Conservation (phyloP, 2,329 filamentous ascomycete genomes). For the Cadophora sp. region DNA sequence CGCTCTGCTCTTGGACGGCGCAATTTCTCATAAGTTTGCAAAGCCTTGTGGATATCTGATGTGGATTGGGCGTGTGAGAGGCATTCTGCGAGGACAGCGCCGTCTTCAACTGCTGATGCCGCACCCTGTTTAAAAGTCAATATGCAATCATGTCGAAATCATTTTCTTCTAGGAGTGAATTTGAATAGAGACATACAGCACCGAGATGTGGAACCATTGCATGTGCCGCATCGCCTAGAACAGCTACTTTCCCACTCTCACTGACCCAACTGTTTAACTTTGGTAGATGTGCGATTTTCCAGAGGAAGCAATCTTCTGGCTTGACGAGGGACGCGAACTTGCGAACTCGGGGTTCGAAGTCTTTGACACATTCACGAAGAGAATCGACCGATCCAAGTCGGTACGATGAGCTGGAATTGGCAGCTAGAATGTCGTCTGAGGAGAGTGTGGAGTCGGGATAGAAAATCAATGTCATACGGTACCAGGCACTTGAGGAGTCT, state of each 20-base stretch:
- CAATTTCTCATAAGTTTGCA: conserved; percentile 9
- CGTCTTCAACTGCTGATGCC: conserved; percentile 21
- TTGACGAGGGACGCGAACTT: conserved; percentile 8
- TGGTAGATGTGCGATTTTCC: conserved; percentile 20
- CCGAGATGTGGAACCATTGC: conserved; percentile 24
- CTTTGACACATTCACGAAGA: neutral
- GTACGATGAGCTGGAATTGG: conserved; percentile 16
- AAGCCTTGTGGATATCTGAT: conserved; percentile 4
- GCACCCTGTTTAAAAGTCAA: conserved; percentile 5
- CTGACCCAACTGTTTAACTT: conserved; percentile 8
- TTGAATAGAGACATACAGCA: neutral
- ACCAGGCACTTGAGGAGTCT: conserved; percentile 3
- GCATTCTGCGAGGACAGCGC: conserved; percentile 20
- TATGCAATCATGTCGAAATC: no score
- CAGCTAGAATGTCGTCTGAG: conserved; percentile 7
- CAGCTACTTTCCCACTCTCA: conserved; percentile 13
- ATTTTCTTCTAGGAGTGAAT: no score
- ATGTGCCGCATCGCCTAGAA: conserved; percentile 20
- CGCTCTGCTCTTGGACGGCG: conserved; percentile 19
- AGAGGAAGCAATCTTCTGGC: conserved; percentile 20
- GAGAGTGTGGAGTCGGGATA: conserved; percentile 7
- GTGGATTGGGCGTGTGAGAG: neutral
- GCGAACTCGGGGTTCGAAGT: conserved; percentile 14
- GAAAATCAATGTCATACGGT: conserved; percentile 17
- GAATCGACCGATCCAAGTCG: neutral